Evolutionary conservation across 164 flowering plant genomes (phyloP), one percentile per base, ranked within the genome.

Genomic region (Tetrastigma voinierianum): DNA sequence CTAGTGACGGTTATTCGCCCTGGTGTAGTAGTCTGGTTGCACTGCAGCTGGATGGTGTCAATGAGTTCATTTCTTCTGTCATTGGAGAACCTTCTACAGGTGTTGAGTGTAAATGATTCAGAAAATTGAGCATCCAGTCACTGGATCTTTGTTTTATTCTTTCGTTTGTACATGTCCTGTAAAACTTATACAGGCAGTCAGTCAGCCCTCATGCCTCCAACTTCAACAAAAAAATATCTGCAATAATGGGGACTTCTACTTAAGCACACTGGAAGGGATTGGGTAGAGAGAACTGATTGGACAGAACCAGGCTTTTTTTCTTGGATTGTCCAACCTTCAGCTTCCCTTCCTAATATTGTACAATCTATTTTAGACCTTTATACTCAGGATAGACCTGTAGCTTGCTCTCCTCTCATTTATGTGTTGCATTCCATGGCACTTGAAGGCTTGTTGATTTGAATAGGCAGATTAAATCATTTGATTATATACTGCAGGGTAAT

Each of bases 381-480:
- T 75, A 56, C 67, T 64, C 77, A 75, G 58, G 80, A 76, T 4
- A 58, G 72, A 48, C 59, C 21, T 54, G 51, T 44, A 51, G 78
- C 69, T 62, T 78, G 80, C 64, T 73, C 80, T 25, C 77, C 84
- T 18, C 64, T 94, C 70, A 68, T 82, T 56, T 90, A 82, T 78
- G 74, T 87, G 48, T 59, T 91, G 70, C 82, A 82, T 75, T 59
- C 62, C 40, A 85, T 91, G 88, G 84, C 90, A 76, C 65, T 87
- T 61, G 93, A 91, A 86, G 95, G 80, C 91, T 91, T 78, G 83
- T 73, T 73, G 96, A 89, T 81, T 72, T 94, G 78, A 91, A 84
- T 76, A 80, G 83, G 80, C 85, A 78, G 66, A 78, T 90, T 65
- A 77, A 75, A 47, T 79, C 86, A 56, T 67, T 80, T 11, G 84